phyloP scores from a whole-genome alignment of 768 basidiomycete species.

The Rhodosporidiobolus sp. region DNA sequence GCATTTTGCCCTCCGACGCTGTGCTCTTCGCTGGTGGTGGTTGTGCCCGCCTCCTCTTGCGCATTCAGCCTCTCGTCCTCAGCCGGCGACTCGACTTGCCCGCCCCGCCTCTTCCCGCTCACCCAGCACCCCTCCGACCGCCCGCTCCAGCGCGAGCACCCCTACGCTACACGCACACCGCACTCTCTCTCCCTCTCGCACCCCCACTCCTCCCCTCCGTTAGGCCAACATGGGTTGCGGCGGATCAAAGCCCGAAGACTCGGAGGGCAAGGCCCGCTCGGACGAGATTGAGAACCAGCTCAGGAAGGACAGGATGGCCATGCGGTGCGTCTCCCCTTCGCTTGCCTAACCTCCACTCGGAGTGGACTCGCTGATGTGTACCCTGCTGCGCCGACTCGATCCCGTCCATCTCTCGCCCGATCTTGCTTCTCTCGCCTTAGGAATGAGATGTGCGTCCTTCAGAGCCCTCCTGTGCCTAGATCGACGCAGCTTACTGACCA shows the following conservation, averaged over 20 bases:
- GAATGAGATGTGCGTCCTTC: conserved; percentile 70
- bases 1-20: too few species aligned
- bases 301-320: conserved; percentile 76
- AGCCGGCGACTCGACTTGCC: background rate
- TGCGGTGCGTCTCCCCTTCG: conserved; percentile 24
- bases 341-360: background rate
- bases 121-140: background rate
- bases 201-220: background rate
- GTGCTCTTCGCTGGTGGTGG: background rate
- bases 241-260: conserved; percentile 44
- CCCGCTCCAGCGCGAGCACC: background rate
- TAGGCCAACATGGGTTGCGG: conserved; percentile 45
- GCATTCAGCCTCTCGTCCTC: background rate
- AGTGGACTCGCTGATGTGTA: too few species aligned
- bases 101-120: background rate
- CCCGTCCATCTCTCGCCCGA: conserved; percentile 57
- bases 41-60: background rate
- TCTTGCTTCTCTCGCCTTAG: conserved; percentile 59
- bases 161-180: background rate
- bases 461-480: accelerated
- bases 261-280: conserved; percentile 55
- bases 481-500: background rate
- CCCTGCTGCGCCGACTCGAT: too few species aligned
- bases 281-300: conserved; percentile 92
- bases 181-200: background rate